A percentile compares a stretch with the other conserved stretches of the same genome.
Evolutionary conservation across 306 rosid genomes (phyloP).

Genomic region (Luffa aegyptiaca): DNA sequence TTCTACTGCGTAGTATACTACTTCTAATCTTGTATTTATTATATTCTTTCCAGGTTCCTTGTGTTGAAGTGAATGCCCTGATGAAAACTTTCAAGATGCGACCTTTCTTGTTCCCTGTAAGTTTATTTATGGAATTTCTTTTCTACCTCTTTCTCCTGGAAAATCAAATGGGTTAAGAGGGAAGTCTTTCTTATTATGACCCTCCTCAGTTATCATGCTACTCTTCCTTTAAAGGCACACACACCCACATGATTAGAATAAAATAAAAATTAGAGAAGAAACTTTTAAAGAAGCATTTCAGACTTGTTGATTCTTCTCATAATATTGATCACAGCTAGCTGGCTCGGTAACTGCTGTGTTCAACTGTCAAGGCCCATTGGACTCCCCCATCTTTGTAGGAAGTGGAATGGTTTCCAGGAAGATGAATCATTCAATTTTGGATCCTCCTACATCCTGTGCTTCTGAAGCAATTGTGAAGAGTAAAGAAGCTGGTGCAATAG

Average conservation of each 20-base stretch:
- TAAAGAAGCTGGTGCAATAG: slow-evolving; percentile 88
- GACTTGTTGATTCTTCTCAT: slow-evolving; percentile 10
- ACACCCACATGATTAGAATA: not conserved
- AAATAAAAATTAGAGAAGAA: not conserved
- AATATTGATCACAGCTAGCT: slow-evolving; percentile 62
- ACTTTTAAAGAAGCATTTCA: not conserved
- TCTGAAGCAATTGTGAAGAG: slow-evolving; percentile 66
- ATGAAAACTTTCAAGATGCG: slow-evolving; percentile 87
- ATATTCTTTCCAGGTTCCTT: slow-evolving; percentile 58
- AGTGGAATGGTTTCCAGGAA: slow-evolving; percentile 92
- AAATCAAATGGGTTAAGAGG: not conserved
- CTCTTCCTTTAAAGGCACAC: not conserved
- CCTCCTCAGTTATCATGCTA: not conserved
- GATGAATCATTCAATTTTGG: slow-evolving; percentile 39
- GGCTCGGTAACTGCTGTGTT: slow-evolving; percentile 88
- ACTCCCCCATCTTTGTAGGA: slow-evolving; percentile 84
- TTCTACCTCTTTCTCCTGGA: slow-evolving; percentile 2
- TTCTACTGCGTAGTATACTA: not conserved
- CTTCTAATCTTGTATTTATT: slow-evolving; percentile 7
- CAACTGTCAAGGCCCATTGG: slow-evolving; percentile 96
- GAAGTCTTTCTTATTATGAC: not conserved
- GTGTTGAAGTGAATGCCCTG: slow-evolving; percentile 85
- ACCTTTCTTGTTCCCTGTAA: slow-evolving; percentile 81
- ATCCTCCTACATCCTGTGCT: slow-evolving; percentile 55
- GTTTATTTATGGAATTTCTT: slow-evolving; percentile 14